Base-by-base conservation (phyloP, 441 rosid species). In the Populus tomentosa region DNA sequence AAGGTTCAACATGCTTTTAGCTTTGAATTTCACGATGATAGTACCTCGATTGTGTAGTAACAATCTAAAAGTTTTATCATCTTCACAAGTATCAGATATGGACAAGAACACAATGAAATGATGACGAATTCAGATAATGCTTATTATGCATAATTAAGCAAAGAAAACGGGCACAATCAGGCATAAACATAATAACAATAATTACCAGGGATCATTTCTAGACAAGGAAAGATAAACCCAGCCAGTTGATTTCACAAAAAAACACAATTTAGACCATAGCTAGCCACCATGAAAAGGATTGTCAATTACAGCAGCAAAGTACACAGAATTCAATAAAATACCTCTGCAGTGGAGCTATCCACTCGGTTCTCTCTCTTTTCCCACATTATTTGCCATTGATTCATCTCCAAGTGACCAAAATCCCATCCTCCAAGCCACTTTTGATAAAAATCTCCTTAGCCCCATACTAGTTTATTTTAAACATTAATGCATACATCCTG, bases 181-280 rank as follows among this genome's bases (percentile, higher is more conserved):
- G 23, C 24, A 75, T 62, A 59, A 59, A 56, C 13, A 56, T 20
- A 36, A 21, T n/a, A 24, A 24, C 23, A 40, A 9, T 36, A 14
- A 18, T 5, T 23, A 94, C 97, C 91, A 80, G 63, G 97, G 97
- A 86, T 94, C 97, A 53, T 88, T 89, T 76, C 92, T 94, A 32
- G 98, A 93, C 14, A 93, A 79, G 16, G 93, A 88, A 72, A 92
- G 66, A 77, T 80, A 88, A 75, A 91, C 87, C 99, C 98, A 95
- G 36, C 97, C 97, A 70, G 87, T 84, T 28, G 97, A 97, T 81
- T 93, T 92, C 24, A 91, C 89, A 79, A 90, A 74, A 28, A 80
- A 82, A 8, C 18, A 63, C 26, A 28, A 14, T 6, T 56, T 72
- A 20, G 20, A 14, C 35, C 62, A 76, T 53, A 59, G 42, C 1